Evolutionary conservation across 345 rosid genomes (phyloP).

Genomic region (Brassica cretica): DNA sequence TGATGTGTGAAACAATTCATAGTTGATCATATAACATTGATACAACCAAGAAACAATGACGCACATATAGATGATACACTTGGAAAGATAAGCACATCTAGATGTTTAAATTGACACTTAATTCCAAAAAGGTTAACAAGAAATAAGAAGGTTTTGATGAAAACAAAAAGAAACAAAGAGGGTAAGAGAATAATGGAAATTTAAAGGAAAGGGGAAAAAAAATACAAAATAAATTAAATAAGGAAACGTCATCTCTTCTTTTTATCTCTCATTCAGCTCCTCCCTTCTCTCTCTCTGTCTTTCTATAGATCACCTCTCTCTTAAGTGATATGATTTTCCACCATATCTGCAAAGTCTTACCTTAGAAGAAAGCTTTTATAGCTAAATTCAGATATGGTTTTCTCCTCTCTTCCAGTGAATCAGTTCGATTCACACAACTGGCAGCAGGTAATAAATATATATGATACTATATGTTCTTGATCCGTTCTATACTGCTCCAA

Average conservation of each 20-base stretch:
- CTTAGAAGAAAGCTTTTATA: conserved; percentile 7
- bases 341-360: conserved; percentile 26
- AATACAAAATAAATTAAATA: conserved; percentile 17
- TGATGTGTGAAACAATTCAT: background rate
- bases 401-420: conserved; percentile 40
- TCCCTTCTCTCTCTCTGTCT: background rate
- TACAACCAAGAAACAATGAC: conserved; percentile 24
- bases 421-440: conserved; percentile 36
- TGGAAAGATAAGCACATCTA: conserved; percentile 13
- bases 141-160: conserved; percentile 21
- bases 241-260: conserved; percentile 35
- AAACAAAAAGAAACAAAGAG: conserved; percentile 33
- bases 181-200: conserved; percentile 27
- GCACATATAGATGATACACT: conserved; percentile 18
- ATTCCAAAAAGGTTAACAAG: conserved; percentile 31
- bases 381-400: conserved; percentile 27
- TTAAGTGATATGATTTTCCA: conserved; percentile 35
- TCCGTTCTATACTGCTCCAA: conserved; percentile 4
- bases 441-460: conserved; percentile 37
- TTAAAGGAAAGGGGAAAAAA: conserved; percentile 1
- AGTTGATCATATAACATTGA: conserved; percentile 9
- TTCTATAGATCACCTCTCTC: conserved; percentile 30
- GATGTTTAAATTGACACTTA: conserved; percentile 26
- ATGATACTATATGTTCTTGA: conserved; percentile 21
- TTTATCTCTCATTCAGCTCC: conserved; percentile 37